phyloP scores from a whole-genome alignment of 2,329 filamentous ascomycete genomes.

The Aaosphaeria arxii region DNA sequence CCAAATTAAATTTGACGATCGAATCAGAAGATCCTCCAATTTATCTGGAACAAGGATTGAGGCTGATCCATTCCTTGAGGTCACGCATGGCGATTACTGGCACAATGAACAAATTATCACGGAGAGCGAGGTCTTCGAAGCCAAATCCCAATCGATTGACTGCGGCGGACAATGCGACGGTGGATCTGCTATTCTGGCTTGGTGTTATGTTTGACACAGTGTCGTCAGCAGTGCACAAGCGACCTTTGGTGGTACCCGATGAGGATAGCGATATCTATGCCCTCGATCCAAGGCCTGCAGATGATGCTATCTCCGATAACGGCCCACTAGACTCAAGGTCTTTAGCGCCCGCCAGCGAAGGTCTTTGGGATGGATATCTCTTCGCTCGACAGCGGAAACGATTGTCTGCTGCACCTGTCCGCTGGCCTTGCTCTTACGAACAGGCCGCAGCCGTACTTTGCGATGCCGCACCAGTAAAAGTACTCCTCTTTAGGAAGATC shows the following conservation, averaged over 20 bases:
- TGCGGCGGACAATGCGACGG: constrained; percentile 43
- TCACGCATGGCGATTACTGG: constrained; percentile 26
- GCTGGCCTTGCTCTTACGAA: constrained; percentile 57
- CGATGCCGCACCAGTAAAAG: constrained; percentile 57
- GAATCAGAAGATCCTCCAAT: constrained; percentile 36
- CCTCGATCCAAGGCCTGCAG: constrained; percentile 6
- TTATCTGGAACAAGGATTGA: constrained; percentile 40
- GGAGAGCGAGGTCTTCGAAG: constrained; percentile 11
- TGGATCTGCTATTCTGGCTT: constrained; percentile 57
- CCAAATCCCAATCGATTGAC: constrained; percentile 19
- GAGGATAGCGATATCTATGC: constrained; percentile 44
- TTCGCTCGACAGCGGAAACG: constrained; percentile 29
- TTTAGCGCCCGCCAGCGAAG: constrained; percentile 3
- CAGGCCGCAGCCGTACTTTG: constrained; percentile 49
- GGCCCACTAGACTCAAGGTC: no score
- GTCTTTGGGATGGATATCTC: constrained; percentile 41
- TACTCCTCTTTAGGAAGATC: constrained; percentile 57
- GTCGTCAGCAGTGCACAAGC: constrained; percentile 52
- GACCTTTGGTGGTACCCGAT: constrained; percentile 44
- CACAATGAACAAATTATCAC: constrained; percentile 2
- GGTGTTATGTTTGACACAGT: constrained; percentile 59
- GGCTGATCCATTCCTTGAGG: constrained; percentile 37
- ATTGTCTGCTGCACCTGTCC: constrained; percentile 18
- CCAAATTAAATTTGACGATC: constrained; percentile 29
- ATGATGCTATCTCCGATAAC: background rate